These are phyloP conservation scores for Xylariaceae sp. DNA, from an alignment of 2,329 filamentous ascomycete genomes.

Conservation along the genomic window DNA sequence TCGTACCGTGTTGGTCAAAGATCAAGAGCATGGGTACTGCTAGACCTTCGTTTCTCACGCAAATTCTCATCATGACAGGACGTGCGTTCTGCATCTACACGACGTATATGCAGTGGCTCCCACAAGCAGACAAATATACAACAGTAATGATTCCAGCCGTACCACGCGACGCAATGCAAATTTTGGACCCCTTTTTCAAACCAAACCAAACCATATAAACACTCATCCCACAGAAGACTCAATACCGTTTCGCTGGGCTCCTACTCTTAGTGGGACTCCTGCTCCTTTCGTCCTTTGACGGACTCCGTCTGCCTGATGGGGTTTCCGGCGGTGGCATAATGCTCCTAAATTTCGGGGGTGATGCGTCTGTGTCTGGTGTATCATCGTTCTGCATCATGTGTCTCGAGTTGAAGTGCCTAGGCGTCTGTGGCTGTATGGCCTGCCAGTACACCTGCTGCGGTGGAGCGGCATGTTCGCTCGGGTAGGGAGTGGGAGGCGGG, in stretches of 20 bases:
- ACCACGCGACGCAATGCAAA: too few species aligned
- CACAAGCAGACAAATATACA: too few species aligned
- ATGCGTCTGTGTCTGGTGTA: constrained; percentile 47
- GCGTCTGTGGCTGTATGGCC: constrained; percentile 28
- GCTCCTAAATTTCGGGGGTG: constrained; percentile 36
- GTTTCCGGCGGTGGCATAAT: constrained; percentile 37
- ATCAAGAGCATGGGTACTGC: too few species aligned
- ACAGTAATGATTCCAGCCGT: too few species aligned
- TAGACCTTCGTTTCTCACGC: too few species aligned
- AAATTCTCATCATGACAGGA: too few species aligned
- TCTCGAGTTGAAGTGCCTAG: constrained; percentile 19
- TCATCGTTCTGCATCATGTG: constrained; percentile 24
- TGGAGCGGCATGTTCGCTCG: constrained; percentile 15
- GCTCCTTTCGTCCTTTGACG: constrained; percentile 46
- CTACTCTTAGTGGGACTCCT: constrained; percentile 33
- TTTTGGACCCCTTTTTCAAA: too few species aligned
- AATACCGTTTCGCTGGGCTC: constrained; percentile 46
- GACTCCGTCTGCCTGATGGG: constrained; percentile 29
- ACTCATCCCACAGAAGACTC: not conserved
- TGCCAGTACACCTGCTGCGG: constrained; percentile 28
- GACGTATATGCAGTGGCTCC: too few species aligned
- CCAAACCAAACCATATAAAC: too few species aligned
- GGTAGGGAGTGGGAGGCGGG: constrained; percentile 17
- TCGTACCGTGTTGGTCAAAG: too few species aligned
- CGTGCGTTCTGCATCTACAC: too few species aligned